Evolutionary conservation across 306 rosid genomes (phyloP).

Genomic region (Comarum palustre): DNA sequence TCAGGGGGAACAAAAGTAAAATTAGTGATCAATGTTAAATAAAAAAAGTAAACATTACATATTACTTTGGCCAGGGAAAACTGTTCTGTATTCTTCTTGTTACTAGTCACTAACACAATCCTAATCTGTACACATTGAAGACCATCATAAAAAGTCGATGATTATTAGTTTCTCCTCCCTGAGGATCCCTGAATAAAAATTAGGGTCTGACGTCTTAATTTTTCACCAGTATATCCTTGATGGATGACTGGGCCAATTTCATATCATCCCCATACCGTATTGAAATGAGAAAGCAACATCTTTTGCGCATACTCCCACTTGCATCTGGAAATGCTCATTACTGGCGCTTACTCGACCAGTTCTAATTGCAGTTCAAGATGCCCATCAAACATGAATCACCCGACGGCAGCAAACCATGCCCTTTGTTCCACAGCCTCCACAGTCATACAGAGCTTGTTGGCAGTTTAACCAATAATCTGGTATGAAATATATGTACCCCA

Average conservation of each 20-base stretch:
- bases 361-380: conserved; percentile 26
- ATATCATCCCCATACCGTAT: conserved; percentile 36
- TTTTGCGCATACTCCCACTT: conserved; percentile 6
- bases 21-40: conserved; percentile 34
- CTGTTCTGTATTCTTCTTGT: conserved; percentile 53
- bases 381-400: conserved; percentile 23
- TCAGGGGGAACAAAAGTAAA: conserved; percentile 28
- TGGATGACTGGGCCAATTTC: conserved; percentile 42
- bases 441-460: conserved; percentile 25
- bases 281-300: conserved; percentile 28
- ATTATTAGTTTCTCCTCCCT: conserved; percentile 41
- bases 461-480: conserved; percentile 21
- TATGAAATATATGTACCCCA: conserved; percentile 16
- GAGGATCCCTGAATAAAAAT: conserved; percentile 53
- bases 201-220: conserved; percentile 43
- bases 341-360: conserved; percentile 11
- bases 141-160: conserved; percentile 37
- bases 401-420: conserved; percentile 21
- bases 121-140: conserved; percentile 75
- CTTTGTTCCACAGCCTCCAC: conserved; percentile 25
- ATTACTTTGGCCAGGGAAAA: conserved; percentile 39
- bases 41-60: conserved; percentile 25
- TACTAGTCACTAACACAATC: conserved; percentile 66
- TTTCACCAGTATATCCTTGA: conserved; percentile 44
- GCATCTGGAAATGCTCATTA: conserved; percentile 10